Evolutionary conservation across 2,329 filamentous ascomycete genomes (phyloP), one percentile per base, ranked within the genome.

Genomic region (Colletotrichum tabaci): DNA sequence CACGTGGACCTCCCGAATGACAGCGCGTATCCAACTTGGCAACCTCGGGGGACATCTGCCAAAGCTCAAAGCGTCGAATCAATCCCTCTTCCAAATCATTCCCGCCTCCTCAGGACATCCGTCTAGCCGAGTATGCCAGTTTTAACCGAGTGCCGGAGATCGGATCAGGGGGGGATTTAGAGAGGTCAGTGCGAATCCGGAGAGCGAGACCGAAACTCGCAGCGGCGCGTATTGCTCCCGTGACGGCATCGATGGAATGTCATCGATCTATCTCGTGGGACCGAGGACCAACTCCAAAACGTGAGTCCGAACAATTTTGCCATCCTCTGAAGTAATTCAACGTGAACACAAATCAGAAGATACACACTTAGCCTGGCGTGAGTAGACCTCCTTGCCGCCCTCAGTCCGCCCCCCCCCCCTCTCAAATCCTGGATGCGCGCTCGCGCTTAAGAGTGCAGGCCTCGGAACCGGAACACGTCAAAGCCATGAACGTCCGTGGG

Each of bases 131-230:
- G 2, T 8, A 15, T 30, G 44, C 26, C 15, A 18, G 21, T 30
- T 52, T 62, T 2, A n/a, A n/a, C 2, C 9, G 40, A 9, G 26
- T 6, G 16, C 60, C 60, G 60, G 42, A 40, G 30, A 52, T 62
- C 60, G 30, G 60, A n/a, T 16, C 16, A 52, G 9, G 18, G 15
- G 30, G 7, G 7, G 6, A 1, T 1, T 8, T 30, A 2, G 2
- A 9, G 7, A 4, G n/a, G 30, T 13, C 58, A 49, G 18, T 46
- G 57, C 23, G 9, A 56, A 42, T 12, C 9, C 18, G 4, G 21
- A n/a, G 18, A n/a, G 38, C 35, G 60, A 50, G 47, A n/a, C 60
- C 47, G 35, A 52, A 26, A 21, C 47, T 23, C 21, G 60, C 46
- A 62, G 47, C 15, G 15, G 15, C 60, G 16, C 16, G 35, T 62